Percentiles rank a stretch among this genome's conserved stretches.
These are phyloP conservation scores for Backusella luteola DNA, from an alignment of 192 early-diverging fungal genomes.

Conservation along the genomic window DNA sequence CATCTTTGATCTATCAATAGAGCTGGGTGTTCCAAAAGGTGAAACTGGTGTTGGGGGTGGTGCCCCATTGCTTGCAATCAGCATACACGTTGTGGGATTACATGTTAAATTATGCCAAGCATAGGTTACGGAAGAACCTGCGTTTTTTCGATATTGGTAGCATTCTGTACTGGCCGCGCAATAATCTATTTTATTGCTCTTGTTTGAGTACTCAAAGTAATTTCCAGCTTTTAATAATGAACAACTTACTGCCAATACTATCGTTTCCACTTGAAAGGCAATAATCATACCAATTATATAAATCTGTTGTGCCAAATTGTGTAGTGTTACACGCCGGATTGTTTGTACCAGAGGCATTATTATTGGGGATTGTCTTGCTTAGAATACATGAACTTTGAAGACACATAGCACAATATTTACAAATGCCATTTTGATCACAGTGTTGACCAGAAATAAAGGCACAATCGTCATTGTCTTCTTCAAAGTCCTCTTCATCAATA, in stretches of 20 bases:
- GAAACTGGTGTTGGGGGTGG: constrained; percentile 12
- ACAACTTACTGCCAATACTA: constrained; percentile 11
- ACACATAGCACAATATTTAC: constrained; percentile 30
- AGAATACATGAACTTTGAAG: constrained; percentile 25
- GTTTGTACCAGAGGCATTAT: neutral
- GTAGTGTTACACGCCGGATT: constrained; percentile 12
- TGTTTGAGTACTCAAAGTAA: neutral
- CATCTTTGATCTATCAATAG: neutral
- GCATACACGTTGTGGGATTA: constrained; percentile 13
- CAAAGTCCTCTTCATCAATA: neutral
- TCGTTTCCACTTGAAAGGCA: constrained; percentile 23
- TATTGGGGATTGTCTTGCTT: constrained; percentile 6
- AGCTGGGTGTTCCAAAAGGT: neutral
- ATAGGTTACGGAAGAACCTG: neutral
- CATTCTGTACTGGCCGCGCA: constrained; percentile 23
- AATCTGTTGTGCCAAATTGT: constrained; percentile 11
- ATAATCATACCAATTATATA: constrained; percentile 26
- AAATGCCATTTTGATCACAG: constrained; percentile 17
- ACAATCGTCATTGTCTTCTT: constrained; percentile 15
- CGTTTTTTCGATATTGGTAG: constrained; percentile 14
- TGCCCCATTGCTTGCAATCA: constrained; percentile 3
- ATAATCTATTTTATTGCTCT: constrained; percentile 12
- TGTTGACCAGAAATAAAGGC: constrained; percentile 20
- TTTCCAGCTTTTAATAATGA: neutral
- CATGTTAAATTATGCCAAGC: constrained; percentile 23